phyloP scores from a whole-genome alignment of 441 rosid genomes.

The Viola pubescens region DNA sequence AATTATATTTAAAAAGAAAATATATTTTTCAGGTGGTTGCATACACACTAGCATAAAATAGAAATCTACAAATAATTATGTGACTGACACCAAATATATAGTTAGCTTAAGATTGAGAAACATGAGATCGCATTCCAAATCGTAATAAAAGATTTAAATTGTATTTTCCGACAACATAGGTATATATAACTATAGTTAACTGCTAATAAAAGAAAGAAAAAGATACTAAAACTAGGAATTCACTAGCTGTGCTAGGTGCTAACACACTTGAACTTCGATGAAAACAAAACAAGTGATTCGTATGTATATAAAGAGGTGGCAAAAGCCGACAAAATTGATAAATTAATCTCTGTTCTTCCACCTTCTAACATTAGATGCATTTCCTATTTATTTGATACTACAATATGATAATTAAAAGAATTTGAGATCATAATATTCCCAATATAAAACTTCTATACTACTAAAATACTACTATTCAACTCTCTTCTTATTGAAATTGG shows the following conservation, averaged over 20 bases:
- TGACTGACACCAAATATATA: no score
- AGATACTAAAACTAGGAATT: not conserved
- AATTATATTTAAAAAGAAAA: no score
- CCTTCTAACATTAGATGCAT: not conserved
- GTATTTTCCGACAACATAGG: not conserved
- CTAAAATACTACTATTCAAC: no score
- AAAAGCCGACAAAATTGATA: no score
- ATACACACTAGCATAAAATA: no score
- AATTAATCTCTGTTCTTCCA: not conserved
- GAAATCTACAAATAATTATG: no score
- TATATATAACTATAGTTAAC: not conserved
- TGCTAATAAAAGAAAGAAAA: not conserved
- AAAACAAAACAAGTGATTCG: no score
- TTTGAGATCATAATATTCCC: no score
- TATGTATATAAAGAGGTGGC: no score
- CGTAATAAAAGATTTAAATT: constrained; percentile 13
- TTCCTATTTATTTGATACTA: not conserved
- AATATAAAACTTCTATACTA: no score
- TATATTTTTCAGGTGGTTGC: not conserved
- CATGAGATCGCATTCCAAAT: constrained; percentile 5
- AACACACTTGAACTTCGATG: not conserved
- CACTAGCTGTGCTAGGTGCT: not conserved
- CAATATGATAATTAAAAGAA: not conserved
- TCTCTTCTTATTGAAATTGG: no score
- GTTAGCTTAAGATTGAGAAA: not conserved